These are phyloP conservation scores for Boletus vermiculosoides DNA, from an alignment of 768 basidiomycete genomes.

Conservation along the genomic window DNA sequence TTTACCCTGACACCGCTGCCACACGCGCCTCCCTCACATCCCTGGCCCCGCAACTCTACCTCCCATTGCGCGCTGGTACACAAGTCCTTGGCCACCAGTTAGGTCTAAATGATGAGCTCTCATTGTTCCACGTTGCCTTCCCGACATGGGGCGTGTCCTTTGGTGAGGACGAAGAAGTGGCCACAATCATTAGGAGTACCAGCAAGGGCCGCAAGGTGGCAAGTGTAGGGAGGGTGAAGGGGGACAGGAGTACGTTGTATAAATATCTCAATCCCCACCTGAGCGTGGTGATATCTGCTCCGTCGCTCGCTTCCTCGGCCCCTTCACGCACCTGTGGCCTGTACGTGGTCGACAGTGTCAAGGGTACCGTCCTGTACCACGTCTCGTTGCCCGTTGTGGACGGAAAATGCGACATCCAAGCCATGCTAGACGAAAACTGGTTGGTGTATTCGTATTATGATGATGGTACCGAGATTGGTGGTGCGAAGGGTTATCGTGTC, in stretches of 20 bases:
- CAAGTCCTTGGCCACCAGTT: slow-evolving; percentile 61
- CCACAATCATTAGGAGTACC: slow-evolving; percentile 46
- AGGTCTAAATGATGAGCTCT: slow-evolving; percentile 40
- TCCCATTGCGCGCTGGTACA: slow-evolving; percentile 53
- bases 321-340: slow-evolving; percentile 49
- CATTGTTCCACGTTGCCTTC: slow-evolving; percentile 49
- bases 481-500: slow-evolving; percentile 66
- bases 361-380: slow-evolving; percentile 75
- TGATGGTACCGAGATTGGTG: slow-evolving; percentile 44
- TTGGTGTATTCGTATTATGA: slow-evolving; percentile 86
- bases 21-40: slow-evolving; percentile 44
- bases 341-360: slow-evolving; percentile 76
- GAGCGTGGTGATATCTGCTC: slow-evolving; percentile 60
- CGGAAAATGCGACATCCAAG: slow-evolving; percentile 62
- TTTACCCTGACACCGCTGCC: slow-evolving; percentile 62
- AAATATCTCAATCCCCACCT: slow-evolving; percentile 91
- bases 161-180: slow-evolving; percentile 55
- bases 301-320: slow-evolving; percentile 16
- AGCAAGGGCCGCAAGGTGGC: slow-evolving; percentile 54
- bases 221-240: slow-evolving; percentile 79
- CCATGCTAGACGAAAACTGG: slow-evolving; percentile 85
- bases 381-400: slow-evolving; percentile 47
- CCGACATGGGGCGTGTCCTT: slow-evolving; percentile 67
- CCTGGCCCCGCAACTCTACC: slow-evolving; percentile 47
- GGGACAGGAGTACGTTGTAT: slow-evolving; percentile 85